A percentile compares a stretch with the other conserved stretches of the same genome.
These are phyloP conservation scores for Mediolabrus comicus DNA, from an alignment of 108 stramenopile species.

Conservation along the genomic window DNA sequence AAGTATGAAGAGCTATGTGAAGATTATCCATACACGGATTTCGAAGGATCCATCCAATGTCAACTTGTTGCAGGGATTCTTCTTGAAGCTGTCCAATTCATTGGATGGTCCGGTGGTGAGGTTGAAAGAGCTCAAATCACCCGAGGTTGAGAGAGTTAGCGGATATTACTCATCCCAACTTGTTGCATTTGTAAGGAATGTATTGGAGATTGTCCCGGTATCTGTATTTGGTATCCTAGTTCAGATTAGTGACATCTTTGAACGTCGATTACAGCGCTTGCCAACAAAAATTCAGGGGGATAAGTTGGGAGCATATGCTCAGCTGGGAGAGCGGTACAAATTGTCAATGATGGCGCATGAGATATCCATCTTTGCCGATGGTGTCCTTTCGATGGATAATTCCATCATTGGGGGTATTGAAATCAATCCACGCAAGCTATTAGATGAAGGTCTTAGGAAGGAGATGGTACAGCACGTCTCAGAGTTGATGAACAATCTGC, in stretches of 20 bases:
- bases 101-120: slow-evolving; percentile 61
- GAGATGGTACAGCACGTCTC: slow-evolving; percentile 58
- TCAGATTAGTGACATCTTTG: slow-evolving; percentile 46
- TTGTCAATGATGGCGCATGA: slow-evolving; percentile 60
- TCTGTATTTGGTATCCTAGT: slow-evolving; percentile 58
- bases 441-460: slow-evolving; percentile 63
- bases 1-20: slow-evolving; percentile 52
- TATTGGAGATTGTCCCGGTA: slow-evolving; percentile 59
- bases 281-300: slow-evolving; percentile 52
- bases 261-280: slow-evolving; percentile 21
- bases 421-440: slow-evolving; percentile 55
- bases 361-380: slow-evolving; percentile 63
- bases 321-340: slow-evolving; percentile 49
- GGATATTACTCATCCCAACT: slow-evolving; percentile 60
- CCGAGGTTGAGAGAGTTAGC: slow-evolving; percentile 47
- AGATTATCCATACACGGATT: slow-evolving; percentile 51
- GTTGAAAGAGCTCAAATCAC: slow-evolving; percentile 49
- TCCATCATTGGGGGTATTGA: slow-evolving; percentile 59
- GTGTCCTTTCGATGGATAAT: slow-evolving; percentile 68
- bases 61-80: slow-evolving; percentile 51
- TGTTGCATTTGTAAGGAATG: slow-evolving; percentile 57
- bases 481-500: slow-evolving; percentile 37
- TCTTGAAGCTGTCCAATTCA: slow-evolving; percentile 63
- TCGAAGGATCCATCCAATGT: slow-evolving; percentile 54
- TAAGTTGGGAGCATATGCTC: slow-evolving; percentile 46